Base-by-base conservation (phyloP, 2,329 filamentous ascomycete genomes). In the Ophiostoma perfectum region DNA sequence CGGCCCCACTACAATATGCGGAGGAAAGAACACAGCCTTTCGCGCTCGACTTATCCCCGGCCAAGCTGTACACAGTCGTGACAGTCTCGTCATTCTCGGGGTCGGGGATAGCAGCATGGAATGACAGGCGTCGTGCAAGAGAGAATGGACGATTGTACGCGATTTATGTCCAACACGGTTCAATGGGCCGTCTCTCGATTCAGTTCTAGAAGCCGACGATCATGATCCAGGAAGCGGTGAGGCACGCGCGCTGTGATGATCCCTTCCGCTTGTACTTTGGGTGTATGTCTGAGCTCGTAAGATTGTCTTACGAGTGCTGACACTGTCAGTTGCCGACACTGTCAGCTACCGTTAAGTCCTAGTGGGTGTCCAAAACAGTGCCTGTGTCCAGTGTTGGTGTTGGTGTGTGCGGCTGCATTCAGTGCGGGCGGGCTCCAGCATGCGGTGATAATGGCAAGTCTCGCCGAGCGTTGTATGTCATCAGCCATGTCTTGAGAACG, bases 181-280 rank as follows among this genome's bases (percentile, higher is more conserved):
- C 27, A 8, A 47, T 18, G n/a, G n/a, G 18, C n/a, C 12, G 49
- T 27, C 27, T 27, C 27, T 27, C 27, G 27, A 27, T 1, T 27
- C 42, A 45, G 14, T 27, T 27, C 49, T 55, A 12, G 49, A 27
- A 55, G 18, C 8, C 49, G 49, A 18, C 49, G 49, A 55, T 5
- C 49, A 55, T n/a, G 49, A 55, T 55, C 49, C 18, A 55, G n/a
- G 14, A 55, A 55, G 49, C 49, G 49, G 49, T 55, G 49, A 55
- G 45, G 27, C 3, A 8, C 18, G 27, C 8, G 14, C 18, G 49
- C 9, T 5, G 5, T 27, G 49, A 36, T 55, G 49, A 55, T 55
- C 49, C 8, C 27, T 55, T 55, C 18, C 18, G 8, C 4, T 55
- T 55, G 49, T 55, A 55, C 18, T 55, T 55, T 55, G 27, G 27